Evolutionary conservation across 23 red algal genomes (phyloP).

Genomic region (Gracilaria caudata): DNA sequence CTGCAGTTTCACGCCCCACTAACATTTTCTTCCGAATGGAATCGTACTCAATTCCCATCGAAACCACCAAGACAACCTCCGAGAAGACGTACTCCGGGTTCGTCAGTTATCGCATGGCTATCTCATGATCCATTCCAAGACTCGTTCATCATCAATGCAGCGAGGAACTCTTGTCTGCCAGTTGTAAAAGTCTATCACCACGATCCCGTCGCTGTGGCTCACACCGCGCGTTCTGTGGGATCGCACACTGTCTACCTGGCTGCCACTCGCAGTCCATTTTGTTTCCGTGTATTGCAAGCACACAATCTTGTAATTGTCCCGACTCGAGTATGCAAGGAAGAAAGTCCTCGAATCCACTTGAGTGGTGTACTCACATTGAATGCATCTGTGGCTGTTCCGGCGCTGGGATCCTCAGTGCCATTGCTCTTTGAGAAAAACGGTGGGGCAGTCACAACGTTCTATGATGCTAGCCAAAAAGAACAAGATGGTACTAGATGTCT

Average conservation of each 20-base stretch:
- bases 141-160: slow-evolving; percentile 11
- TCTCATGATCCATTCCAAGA: slow-evolving; percentile 18
- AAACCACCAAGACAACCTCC: slow-evolving; percentile 2
- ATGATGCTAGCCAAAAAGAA: not conserved
- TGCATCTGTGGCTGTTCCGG: not conserved
- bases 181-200: slow-evolving; percentile 15
- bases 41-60: not conserved
- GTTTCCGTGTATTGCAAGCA: not conserved
- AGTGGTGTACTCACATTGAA: not conserved
- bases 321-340: not conserved
- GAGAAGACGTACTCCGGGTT: not conserved
- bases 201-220: not conserved
- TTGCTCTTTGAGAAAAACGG: slow-evolving; percentile 34
- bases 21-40: not conserved
- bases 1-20: not conserved
- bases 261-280: slow-evolving; percentile 1
- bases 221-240: not conserved
- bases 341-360: not conserved
- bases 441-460: slow-evolving; percentile 34
- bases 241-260: slow-evolving; percentile 4
- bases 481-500: not conserved
- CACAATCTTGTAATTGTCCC: slow-evolving; percentile 3
- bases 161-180: slow-evolving; percentile 13
- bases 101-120: slow-evolving; percentile 20
- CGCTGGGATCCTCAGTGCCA: not conserved